Base-by-base conservation (phyloP, 2,329 filamentous ascomycete genomes). In the Fusarium brachygibbosum region DNA sequence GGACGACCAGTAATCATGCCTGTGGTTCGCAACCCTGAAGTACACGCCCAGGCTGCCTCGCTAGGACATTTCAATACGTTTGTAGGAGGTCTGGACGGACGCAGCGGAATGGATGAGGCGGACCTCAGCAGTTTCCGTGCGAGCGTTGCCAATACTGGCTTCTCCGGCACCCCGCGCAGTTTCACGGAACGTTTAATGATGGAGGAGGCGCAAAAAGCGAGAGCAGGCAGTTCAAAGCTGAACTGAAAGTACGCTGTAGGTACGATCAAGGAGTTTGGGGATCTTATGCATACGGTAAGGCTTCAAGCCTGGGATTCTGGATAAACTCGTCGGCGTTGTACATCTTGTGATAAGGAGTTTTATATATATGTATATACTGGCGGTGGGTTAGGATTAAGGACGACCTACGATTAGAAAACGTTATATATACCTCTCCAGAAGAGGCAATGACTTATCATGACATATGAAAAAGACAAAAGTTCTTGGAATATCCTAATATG, bases 81-180 rank as follows among this genome's bases (percentile, higher is more conserved):
- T 73, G 84, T 87, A 11, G 86, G 85, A 3, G 85, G 85, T 44
- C 74, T 87, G 16, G 83, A 86, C 64, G 84, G 83, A n/a, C 79
- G 81, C 58, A 84, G 80, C 56, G 83, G 83, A 13, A 79, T 85
- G 63, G 84, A 85, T 56, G 82, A 84, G 45, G 79, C 74, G 40
- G 80, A 82, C 51, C 74, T 82, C 41, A 82, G 76, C 53, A 84
- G 82, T 66, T 84, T 82, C 63, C 81, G 80, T 25, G 80, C 77
- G 31, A 81, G 79, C 40, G 70, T 82, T 32, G 79, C 80, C 16
- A 78, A 79, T 28, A 66, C 76, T n/a, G 77, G 75, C 37, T 82
- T 83, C 58, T 79, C 75, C 21, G 82, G 82, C 35, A 82, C 81
- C 25, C 82, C 84, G 23, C 80, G 78, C 58, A 86, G 84, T 68